Base-by-base conservation (phyloP, 2,329 filamentous ascomycete genomes). In the Aspergillus hiratsukae region DNA sequence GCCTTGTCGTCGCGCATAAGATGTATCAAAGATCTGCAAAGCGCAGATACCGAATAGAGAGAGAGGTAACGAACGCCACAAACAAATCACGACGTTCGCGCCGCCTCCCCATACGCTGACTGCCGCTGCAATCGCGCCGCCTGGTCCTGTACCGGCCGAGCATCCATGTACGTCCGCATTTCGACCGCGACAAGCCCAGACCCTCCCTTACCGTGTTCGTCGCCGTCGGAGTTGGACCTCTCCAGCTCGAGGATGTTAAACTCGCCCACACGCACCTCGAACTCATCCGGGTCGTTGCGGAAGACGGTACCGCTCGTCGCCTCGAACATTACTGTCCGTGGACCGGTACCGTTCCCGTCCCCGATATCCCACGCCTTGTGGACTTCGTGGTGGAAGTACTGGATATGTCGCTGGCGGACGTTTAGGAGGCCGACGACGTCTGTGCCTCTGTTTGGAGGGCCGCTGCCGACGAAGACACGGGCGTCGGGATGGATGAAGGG, bases 301-400 rank as follows among this genome's bases (percentile, higher is more conserved):
- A 66, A 64, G 0, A 58, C 50, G 5, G 64, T 61, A 19, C 55
- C 49, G 3, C 56, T 61, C 3, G 60, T 65, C 1, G 64, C 61
- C 28, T 64, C 63, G 35, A 62, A 63, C 60, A 65, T 64, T 3
- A 66, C 63, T 1, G 64, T 66, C 3, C 61, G 52, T 23, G 46
- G 37, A 4, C 40, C 31, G 7, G 14, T 49, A 27, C 52, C 53
- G 1, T 23, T n/a, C 3, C 17, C 51, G 1, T 27, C n/a, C 51
- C 5, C 56, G 10, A 66, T 62, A 50, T 65, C 64, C 65, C 63
- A 67, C 17, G 60, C 58, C 14, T 61, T 45, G 48, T 66, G 53
- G 3, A 64, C 17, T 3, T 64, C 25, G 10, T 64, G 63, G 21
- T 56, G 57, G 29, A 64, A 61, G 9, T 53, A 21, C 4, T 53